These are phyloP conservation scores for Aspergillus niger DNA, from an alignment of 2,329 filamentous ascomycete genomes.

Conservation along the genomic window DNA sequence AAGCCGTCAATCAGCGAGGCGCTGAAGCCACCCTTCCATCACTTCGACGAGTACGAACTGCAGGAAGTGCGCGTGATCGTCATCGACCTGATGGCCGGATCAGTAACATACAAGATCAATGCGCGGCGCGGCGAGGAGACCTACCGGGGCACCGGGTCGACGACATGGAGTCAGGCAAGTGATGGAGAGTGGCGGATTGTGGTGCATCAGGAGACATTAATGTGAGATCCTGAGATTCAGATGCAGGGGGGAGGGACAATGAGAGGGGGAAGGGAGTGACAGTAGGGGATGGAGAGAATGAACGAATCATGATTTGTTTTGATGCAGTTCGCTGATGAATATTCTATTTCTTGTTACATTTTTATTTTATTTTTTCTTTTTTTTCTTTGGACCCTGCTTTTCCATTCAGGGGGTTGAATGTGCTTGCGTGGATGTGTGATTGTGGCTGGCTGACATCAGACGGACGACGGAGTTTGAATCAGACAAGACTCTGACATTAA, in stretches of 20 bases:
- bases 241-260: background rate
- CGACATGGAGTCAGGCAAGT: constrained; percentile 41
- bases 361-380: too few relatives aligned
- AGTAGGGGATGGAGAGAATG: too few relatives aligned
- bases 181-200: constrained; percentile 42
- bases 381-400: too few relatives aligned
- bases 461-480: too few relatives aligned
- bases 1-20: constrained; percentile 26
- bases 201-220: constrained; percentile 38
- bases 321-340: too few relatives aligned
- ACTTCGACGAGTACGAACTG: constrained; percentile 32
- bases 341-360: too few relatives aligned
- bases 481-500: too few relatives aligned
- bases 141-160: constrained; percentile 34
- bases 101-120: constrained; percentile 36
- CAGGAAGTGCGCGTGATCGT: constrained; percentile 29
- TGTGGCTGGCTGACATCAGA: too few relatives aligned
- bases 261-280: too few relatives aligned
- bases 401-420: too few relatives aligned
- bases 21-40: constrained; percentile 37
- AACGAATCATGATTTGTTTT: too few relatives aligned
- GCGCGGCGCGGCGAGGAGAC: constrained; percentile 29
- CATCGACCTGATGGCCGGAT: constrained; percentile 41
- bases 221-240: constrained; percentile 4
- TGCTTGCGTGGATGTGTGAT: too few relatives aligned